Conservation (phyloP, 139 green algal genomes). For the Ostreobium quekettii region DNA sequence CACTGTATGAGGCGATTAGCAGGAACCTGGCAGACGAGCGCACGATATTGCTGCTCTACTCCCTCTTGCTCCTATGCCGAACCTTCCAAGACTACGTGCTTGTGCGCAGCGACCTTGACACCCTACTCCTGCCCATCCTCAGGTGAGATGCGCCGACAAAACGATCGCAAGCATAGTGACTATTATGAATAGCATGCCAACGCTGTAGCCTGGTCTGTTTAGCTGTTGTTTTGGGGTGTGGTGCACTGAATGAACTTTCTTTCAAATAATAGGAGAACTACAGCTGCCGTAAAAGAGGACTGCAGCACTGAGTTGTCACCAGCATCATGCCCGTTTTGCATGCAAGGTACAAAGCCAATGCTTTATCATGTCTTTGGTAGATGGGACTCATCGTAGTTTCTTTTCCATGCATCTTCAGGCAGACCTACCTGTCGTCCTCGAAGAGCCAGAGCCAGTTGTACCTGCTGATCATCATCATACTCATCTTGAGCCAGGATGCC, state of each 20-base stretch:
- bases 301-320: background rate
- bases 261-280: conserved; percentile 23
- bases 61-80: conserved; percentile 55
- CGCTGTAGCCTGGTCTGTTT: background rate
- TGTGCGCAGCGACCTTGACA: conserved; percentile 55
- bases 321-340: conserved; percentile 3
- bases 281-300: conserved; percentile 64
- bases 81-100: conserved; percentile 53
- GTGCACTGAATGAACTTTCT: too few relatives aligned
- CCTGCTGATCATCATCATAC: conserved; percentile 74
- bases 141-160: background rate
- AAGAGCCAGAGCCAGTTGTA: conserved; percentile 47
- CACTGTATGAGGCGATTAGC: conserved; percentile 36
- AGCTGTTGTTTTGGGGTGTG: background rate
- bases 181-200: conserved; percentile 14
- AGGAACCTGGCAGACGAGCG: conserved; percentile 28
- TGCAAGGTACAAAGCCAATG: background rate
- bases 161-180: background rate
- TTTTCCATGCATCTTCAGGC: too few relatives aligned
- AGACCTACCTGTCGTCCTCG: conserved; percentile 20
- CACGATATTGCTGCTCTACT: conserved; percentile 72
- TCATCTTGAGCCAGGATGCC: conserved; percentile 77
- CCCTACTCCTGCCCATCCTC: conserved; percentile 44
- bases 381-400: too few relatives aligned
- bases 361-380: background rate